phyloP scores from a whole-genome alignment of 2,329 filamentous ascomycete genomes.

The Chaetomiaceae sp. region DNA sequence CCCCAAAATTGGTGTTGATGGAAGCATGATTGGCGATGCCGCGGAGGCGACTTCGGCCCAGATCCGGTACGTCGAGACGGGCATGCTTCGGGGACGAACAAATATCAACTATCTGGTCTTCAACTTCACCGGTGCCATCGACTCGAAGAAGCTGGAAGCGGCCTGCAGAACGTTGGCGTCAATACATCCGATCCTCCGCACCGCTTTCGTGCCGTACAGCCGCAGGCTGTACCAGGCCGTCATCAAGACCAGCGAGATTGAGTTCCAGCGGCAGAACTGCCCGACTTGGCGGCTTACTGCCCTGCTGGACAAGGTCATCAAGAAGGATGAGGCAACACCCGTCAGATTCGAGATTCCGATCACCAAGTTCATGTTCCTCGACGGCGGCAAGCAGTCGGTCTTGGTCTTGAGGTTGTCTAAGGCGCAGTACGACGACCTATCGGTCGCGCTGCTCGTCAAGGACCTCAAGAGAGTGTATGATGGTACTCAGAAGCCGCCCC shows the following conservation, averaged over 20 bases:
- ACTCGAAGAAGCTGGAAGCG: conserved; percentile 41
- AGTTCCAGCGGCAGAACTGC: conserved; percentile 42
- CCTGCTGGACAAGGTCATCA: conserved; percentile 39
- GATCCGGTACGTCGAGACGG: conserved; percentile 45
- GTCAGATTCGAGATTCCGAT: conserved; percentile 41
- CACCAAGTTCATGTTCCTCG: conserved; percentile 49
- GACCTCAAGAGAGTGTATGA: conserved; percentile 47
- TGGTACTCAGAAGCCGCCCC: conserved; percentile 31
- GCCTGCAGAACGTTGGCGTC: conserved; percentile 42
- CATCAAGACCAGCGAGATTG: conserved; percentile 39
- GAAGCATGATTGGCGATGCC: conserved; percentile 43
- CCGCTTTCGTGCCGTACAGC: conserved; percentile 47
- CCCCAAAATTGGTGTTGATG: conserved; percentile 40
- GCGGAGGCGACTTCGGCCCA: conserved; percentile 47
- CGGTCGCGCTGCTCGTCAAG: conserved; percentile 43
- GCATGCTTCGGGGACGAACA: conserved; percentile 40
- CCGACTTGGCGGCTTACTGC: conserved; percentile 38
- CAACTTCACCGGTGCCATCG: conserved; percentile 42
- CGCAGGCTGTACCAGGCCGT: conserved; percentile 47
- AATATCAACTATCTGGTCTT: conserved; percentile 47
- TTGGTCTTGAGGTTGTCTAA: conserved; percentile 46
- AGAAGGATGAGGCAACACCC: conserved; percentile 38
- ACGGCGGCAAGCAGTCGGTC: conserved; percentile 44
- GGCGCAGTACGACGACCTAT: conserved; percentile 47
- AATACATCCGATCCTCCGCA: conserved; percentile 50